phyloP scores from a whole-genome alignment of 768 basidiomycete genomes.

The Melanogaster broomeanus region DNA sequence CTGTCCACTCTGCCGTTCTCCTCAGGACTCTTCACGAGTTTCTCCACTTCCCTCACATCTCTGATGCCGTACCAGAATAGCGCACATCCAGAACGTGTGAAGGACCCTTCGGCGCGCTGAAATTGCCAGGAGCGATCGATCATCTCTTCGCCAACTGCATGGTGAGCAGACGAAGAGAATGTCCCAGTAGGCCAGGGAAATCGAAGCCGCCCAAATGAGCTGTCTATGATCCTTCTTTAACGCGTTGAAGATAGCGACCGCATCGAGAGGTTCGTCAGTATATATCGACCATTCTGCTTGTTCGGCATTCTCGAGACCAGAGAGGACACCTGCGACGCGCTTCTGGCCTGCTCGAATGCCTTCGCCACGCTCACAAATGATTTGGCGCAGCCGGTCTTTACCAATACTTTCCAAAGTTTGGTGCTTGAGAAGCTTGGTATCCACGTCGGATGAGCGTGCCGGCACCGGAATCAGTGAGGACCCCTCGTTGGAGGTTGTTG shows the following conservation, averaged over 20 bases:
- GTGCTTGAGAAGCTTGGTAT: slow-evolving; percentile 96
- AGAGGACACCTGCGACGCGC: no score
- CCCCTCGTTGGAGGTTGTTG: slow-evolving; percentile 90
- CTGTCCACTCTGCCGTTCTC: slow-evolving; percentile 82
- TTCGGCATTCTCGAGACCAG: no score
- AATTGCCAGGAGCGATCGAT: slow-evolving; percentile 96
- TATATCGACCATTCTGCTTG: slow-evolving; percentile 92
- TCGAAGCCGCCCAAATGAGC: slow-evolving; percentile 97
- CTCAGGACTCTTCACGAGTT: slow-evolving; percentile 76
- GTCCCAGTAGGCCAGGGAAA: slow-evolving; percentile 28
- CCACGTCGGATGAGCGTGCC: slow-evolving; percentile 98
- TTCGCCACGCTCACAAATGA: slow-evolving; percentile 94
- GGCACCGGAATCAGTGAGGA: slow-evolving; percentile 97
- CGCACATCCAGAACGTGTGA: slow-evolving; percentile 90
- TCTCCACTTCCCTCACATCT: slow-evolving; percentile 90
- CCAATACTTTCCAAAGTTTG: slow-evolving; percentile 72
- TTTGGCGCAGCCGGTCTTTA: slow-evolving; percentile 91
- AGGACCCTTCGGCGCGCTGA: slow-evolving; percentile 96
- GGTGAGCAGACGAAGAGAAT: slow-evolving; percentile 1
- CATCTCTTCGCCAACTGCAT: slow-evolving; percentile 70
- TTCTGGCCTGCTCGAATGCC: no score
- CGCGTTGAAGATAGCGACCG: slow-evolving; percentile 92
- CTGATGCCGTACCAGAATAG: slow-evolving; percentile 98
- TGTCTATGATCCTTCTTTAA: slow-evolving; percentile 92
- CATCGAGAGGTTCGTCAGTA: slow-evolving; percentile 97